phyloP scores from a whole-genome alignment of 495 filamentous ascomycete genomes.

The Podospora tetraspora region DNA sequence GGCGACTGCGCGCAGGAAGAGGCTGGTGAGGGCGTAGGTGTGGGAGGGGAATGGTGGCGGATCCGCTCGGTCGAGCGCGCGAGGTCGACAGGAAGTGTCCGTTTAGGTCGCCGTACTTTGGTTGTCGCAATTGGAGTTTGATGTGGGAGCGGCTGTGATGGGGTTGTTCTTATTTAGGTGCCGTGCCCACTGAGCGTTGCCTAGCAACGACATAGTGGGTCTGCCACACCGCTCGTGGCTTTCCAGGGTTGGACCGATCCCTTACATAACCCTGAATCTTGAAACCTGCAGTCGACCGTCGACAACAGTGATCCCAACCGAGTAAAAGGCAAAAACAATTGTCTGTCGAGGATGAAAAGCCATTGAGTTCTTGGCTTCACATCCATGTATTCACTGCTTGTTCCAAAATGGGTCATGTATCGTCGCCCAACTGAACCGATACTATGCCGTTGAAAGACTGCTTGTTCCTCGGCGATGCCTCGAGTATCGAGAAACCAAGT shows the following conservation, averaged over 20 bases:
- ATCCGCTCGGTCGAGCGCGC: neutral
- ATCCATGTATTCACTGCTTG: neutral
- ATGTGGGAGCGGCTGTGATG: conserved; percentile 2
- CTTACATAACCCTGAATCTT: conserved; percentile 4
- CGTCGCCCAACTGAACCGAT: too few species aligned
- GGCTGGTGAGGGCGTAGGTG: neutral
- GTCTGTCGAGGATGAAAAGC: neutral
- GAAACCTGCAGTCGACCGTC: neutral
- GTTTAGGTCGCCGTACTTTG: conserved; percentile 3
- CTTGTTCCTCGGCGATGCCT: neutral
- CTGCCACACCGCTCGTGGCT: neutral
- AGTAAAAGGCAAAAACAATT: neutral
- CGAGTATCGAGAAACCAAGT: neutral
- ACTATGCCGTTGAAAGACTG: too few species aligned
- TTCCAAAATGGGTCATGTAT: neutral
- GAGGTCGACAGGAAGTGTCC: conserved; percentile 1
- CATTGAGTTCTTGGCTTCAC: neutral
- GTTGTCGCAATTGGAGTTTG: conserved; percentile 12
- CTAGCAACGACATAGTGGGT: conserved; percentile 19
- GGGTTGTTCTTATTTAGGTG: conserved; percentile 15
- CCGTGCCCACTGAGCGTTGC: conserved; percentile 14
- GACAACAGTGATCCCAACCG: neutral
- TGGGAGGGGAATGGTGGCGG: neutral
- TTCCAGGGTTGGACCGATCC: neutral
- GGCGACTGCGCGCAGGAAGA: conserved; percentile 3